These are phyloP conservation scores for Diaporthe vaccinii DNA, from an alignment of 2,329 filamentous ascomycete species.

Conservation along the genomic window DNA sequence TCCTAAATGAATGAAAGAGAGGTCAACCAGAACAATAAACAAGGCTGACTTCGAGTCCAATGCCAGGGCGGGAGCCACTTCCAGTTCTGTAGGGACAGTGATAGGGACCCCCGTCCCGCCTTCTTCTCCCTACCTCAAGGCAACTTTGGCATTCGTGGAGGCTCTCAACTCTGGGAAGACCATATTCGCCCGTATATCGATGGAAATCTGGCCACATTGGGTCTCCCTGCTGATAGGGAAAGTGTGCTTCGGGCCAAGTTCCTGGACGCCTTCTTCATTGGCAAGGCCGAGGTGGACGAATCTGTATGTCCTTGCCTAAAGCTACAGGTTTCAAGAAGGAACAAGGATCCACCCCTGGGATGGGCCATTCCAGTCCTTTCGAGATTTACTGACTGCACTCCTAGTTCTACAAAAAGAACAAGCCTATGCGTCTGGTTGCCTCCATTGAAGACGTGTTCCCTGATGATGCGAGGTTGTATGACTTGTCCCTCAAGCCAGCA, in stretches of 20 bases:
- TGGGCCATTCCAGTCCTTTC: not conserved
- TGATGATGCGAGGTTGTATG: not conserved
- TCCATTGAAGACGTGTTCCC: not conserved
- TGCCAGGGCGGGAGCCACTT: not conserved
- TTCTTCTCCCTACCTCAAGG: constrained; percentile 7
- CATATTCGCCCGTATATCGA: not conserved
- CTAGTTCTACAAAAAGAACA: not conserved
- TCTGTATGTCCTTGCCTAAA: not conserved
- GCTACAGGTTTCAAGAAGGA: not conserved
- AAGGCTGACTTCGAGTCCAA: not conserved
- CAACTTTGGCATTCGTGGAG: constrained; percentile 2
- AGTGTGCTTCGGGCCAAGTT: not conserved
- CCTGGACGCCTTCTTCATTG: not conserved
- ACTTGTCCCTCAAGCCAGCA: not conserved
- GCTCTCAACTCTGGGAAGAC: constrained; percentile 8
- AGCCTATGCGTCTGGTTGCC: not conserved
- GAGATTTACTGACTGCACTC: not conserved
- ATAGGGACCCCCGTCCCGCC: not conserved
- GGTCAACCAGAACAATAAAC: too few species aligned
- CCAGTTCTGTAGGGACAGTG: not conserved
- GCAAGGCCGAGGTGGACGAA: not conserved
- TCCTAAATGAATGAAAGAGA: not conserved
- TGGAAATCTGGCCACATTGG: not conserved
- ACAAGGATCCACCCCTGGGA: not conserved
- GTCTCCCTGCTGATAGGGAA: not conserved